Base-by-base conservation (phyloP, 441 rosid genomes). In the Jatropha multifida region DNA sequence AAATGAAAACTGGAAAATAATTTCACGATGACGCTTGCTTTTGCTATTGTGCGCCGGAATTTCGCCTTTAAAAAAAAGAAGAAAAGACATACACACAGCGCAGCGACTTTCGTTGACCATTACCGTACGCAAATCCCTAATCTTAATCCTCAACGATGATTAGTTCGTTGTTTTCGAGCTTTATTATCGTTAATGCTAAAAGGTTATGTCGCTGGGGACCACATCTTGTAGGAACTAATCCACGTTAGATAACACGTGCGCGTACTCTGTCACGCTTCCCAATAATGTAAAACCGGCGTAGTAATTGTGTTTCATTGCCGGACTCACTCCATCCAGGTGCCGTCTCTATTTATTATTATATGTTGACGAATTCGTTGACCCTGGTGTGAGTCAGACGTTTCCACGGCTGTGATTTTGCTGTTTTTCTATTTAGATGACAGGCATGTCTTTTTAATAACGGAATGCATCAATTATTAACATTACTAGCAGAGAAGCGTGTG, bases 21-120 rank as follows among this genome's bases (percentile, higher is more conserved):
- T 42, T 63, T 65, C 26, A 10, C 40, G 65, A 61, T 61, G 40
- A 11, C 41, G 65, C 65, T 27, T 27, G 27, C 65, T 32, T 32
- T 27, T 72, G 67, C 75, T 72, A 72, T 44, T 60, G 26, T 72
- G 67, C 75, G 49, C 73, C 32, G 73, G 15, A 38, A 70, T 32
- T 54, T 49, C 0, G 32, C 3, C 18, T 59, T 23, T 0, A 23
- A 23, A 23, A 23, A 23, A 23, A 23, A 23, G 0, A 23, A 23
- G 23, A 23, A 23, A 23, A 23, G 23, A 23, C 23, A 23, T 23
- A 23, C 23, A 23, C 23, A 23, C 32, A 32, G 32, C 32, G 18
- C 59, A 18, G 2, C 6, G 27, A 56, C 27, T 56, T 20, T 20
- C 26, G 26, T 56, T 56, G 61, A 56, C 61, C 4, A 56, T 56